phyloP scores from a whole-genome alignment of 208 protist genomes.

The Leishmania guyanensis region DNA sequence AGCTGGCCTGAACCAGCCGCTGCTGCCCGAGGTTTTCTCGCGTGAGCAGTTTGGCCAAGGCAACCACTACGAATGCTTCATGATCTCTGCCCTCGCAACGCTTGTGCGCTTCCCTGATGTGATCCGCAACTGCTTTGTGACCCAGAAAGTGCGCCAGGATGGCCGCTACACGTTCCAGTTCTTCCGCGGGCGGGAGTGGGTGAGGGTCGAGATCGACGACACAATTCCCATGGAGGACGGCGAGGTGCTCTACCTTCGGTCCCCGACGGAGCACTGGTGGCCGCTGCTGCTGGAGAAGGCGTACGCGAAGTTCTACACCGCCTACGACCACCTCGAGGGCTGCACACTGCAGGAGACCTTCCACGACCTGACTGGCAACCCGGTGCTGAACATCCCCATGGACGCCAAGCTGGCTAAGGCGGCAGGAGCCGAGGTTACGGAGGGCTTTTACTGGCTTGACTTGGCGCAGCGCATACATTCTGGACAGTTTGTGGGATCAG shows the following conservation, averaged over 20 bases:
- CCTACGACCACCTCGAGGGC: constrained; percentile 73
- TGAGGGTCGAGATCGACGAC: constrained; percentile 85
- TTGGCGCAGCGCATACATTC: constrained; percentile 63
- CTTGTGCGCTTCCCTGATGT: constrained; percentile 71
- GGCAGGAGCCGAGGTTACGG: constrained; percentile 44
- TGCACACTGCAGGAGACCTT: constrained; percentile 80
- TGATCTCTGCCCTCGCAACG: constrained; percentile 68
- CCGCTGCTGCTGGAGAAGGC: constrained; percentile 90
- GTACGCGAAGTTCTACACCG: constrained; percentile 89
- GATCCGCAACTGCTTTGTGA: constrained; percentile 84
- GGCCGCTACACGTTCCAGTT: constrained; percentile 88
- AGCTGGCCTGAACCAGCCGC: constrained; percentile 44
- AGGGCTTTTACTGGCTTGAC: constrained; percentile 67
- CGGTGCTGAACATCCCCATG: constrained; percentile 77
- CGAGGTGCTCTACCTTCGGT: constrained; percentile 64
- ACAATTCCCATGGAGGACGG: constrained; percentile 58
- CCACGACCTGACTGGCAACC: constrained; percentile 81
- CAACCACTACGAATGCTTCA: constrained; percentile 87
- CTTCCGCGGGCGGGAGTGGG: constrained; percentile 74
- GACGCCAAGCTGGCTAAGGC: constrained; percentile 70
- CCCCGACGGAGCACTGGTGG: constrained; percentile 79
- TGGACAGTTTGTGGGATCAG: constrained; percentile 55
- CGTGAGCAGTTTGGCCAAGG: constrained; percentile 79
- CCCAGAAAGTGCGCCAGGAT: constrained; percentile 76
- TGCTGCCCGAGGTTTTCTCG: constrained; percentile 63